These are phyloP conservation scores for Larix kaempferi DNA, from an alignment of 75 land plant genomes.

Conservation along the genomic window DNA sequence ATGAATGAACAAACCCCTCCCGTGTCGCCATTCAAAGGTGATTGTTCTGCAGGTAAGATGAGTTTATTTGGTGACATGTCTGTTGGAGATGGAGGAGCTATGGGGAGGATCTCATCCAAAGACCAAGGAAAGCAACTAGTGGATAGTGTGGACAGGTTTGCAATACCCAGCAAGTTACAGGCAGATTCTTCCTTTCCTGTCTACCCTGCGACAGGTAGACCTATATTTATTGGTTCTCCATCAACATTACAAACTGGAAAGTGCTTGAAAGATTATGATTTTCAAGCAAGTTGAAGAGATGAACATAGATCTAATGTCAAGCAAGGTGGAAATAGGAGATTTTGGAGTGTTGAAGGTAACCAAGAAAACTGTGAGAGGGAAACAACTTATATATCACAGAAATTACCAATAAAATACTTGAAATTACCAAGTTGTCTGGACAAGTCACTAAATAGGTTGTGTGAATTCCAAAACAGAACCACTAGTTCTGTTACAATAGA, in stretches of 20 bases:
- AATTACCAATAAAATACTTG: conserved; percentile 19
- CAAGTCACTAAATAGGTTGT: conserved; percentile 28
- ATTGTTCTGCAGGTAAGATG: conserved; percentile 24
- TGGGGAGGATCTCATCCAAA: no score
- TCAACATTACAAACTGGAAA: conserved; percentile 14
- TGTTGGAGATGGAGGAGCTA: conserved; percentile 5
- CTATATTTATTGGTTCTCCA: conserved; percentile 11
- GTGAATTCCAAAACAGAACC: conserved; percentile 19
- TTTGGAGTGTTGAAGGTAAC: neutral
- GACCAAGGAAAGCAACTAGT: conserved; percentile 8
- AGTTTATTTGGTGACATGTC: conserved; percentile 23
- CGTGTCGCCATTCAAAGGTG: conserved; percentile 40
- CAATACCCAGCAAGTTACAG: conserved; percentile 4
- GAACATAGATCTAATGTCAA: neutral
- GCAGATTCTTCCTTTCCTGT: conserved; percentile 26
- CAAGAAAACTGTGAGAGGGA: no score
- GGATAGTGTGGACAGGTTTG: conserved; percentile 11
- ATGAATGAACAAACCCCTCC: conserved; percentile 20
- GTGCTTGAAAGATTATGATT: conserved; percentile 12
- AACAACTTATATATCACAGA: conserved; percentile 1
- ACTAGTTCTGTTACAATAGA: neutral
- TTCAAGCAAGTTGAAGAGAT: conserved; percentile 17
- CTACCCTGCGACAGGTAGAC: conserved; percentile 18
- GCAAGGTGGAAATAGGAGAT: conserved; percentile 1
- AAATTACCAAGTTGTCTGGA: conserved; percentile 42